Base-by-base conservation (phyloP, 768 basidiomycete genomes). In the Solioccasus polychromus region DNA sequence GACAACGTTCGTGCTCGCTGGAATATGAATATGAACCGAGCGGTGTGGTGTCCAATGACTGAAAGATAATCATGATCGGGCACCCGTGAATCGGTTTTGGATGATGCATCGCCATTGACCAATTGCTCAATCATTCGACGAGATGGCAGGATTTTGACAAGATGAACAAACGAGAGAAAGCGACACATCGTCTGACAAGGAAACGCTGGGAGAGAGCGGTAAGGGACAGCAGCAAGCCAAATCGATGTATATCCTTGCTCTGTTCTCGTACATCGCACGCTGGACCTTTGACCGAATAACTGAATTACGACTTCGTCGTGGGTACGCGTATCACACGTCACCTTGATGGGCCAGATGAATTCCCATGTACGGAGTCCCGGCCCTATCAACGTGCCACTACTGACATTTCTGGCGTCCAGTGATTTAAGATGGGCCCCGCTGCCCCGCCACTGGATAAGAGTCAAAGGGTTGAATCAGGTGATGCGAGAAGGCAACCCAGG, bases 401-500 rank as follows among this genome's bases (percentile, higher is more conserved):
- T 18, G 25, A 24, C 31, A 30, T 43, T 31, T 46, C 18, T 30
- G 34, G 28, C n/a, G 28, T 30, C 39, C 15, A 30, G 25, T 31
- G 12, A 30, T 36, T 12, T 19, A 45, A 36, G 35, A 26, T 11
- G 32, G 36, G 26, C 19, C 25, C 34, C 20, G 26, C 34, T 11
- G 34, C 37, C 14, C 25, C 18, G 42, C 32, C 35, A 34, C 38
- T 25, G 23, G 23, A 44, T 31, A 29, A 39, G 4, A n/a, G 32
- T 32, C 30, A 48, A 46, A 40, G 37, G 40, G 57, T 20, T 57
- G 30, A 18, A 4, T 47, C 44, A 44, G 49, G 15, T 44, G 47
- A 45, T 34, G 35, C 29, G n/a, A 15, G n/a, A n/a, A 39, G 25
- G 22, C 32, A 53, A 25, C 54, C 48, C 48, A 54, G 49, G 59